A percentile compares a stretch with the other conserved stretches of the same genome.
Evolutionary conservation across 768 basidiomycete species (phyloP).

Genomic region (Boletus sensibilis): DNA sequence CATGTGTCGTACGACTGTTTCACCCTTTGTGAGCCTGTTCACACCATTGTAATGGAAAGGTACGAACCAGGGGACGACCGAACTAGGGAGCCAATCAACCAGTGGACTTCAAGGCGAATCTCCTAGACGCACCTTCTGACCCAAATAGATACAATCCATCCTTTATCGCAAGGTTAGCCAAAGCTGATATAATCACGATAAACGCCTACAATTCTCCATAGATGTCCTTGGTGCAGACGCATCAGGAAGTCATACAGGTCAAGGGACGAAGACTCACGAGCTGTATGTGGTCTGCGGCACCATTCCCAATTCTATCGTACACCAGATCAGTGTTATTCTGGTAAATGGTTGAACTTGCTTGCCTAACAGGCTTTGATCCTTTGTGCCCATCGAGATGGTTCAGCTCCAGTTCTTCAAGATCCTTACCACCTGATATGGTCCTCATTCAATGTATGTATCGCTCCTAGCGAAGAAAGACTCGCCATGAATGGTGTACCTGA

Average conservation of each 20-base stretch:
- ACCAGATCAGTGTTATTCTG: not conserved
- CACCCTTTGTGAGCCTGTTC: slow-evolving; percentile 1
- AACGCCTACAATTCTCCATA: slow-evolving; percentile 80
- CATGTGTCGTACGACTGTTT: slow-evolving; percentile 58
- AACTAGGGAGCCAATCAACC: slow-evolving; percentile 45
- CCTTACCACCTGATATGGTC: slow-evolving; percentile 54
- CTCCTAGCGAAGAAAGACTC: not conserved
- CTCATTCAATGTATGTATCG: not conserved
- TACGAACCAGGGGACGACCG: slow-evolving; percentile 69
- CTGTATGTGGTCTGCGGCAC: slow-evolving; percentile 92
- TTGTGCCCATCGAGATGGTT: slow-evolving; percentile 87
- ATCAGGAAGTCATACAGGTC: not conserved
- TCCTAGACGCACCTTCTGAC: slow-evolving; percentile 71
- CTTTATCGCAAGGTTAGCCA: slow-evolving; percentile 34
- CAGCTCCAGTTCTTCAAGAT: slow-evolving; percentile 82
- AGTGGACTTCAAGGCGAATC: not conserved
- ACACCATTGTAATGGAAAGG: not conserved
- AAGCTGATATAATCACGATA: not conserved
- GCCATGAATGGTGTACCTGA: slow-evolving; percentile 87
- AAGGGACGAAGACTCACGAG: slow-evolving; percentile 46
- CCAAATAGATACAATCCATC: slow-evolving; percentile 95
- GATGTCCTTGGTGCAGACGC: slow-evolving; percentile 66
- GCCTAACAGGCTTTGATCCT: slow-evolving; percentile 78
- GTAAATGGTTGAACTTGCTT: slow-evolving; percentile 1
- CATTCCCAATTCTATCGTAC: slow-evolving; percentile 76